Base-by-base conservation (phyloP, 2,329 filamentous ascomycete genomes). In the Alternaria longipes region DNA sequence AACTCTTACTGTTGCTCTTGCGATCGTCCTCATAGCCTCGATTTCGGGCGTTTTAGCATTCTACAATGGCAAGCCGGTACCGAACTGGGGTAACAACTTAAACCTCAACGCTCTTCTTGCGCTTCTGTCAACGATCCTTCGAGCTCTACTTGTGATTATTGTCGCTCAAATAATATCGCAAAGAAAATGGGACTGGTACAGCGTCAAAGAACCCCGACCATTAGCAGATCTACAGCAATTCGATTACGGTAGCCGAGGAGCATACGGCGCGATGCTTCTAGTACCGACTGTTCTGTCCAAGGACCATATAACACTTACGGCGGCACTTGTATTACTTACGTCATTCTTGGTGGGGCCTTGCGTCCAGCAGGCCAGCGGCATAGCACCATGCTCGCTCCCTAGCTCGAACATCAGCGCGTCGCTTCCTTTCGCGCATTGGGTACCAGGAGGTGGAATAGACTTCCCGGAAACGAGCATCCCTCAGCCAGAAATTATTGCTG, bases 91-190 rank as follows among this genome's bases (percentile, higher is more conserved):
- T 12, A 1, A 2, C 30, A 18, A 45, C 4, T n/a, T 54, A 14
- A 54, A 45, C 22, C 52, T 54, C n/a, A 54, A 54, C 28, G 52
- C 40, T 32, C 36, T 54, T n/a, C n/a, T 54, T 14, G 52, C 40
- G 8, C 40, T 54, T 8, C 11, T 45, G 8, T 54, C 40, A 24
- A 46, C 44, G 1, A 26, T 46, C 11, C 24, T 46, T 3, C 24
- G 44, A 4, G 44, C 44, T 12, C 24, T 46, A 14, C 44, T 46
- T 8, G 44, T 46, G 2, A 4, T 30, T 5, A 46, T 28, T 0
- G 44, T 30, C 5, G 44, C 44, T 2, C 44, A 46, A 11, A 30
- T 46, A 5, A 46, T 46, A 46, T 46, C 44, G 12, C 44, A 46
- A 7, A 46, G 44, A 9, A 46, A 46, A 30, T 46, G 44, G 44